phyloP scores from a whole-genome alignment of 108 stramenopile genomes.

The Cyclostephanos tholiformis region DNA sequence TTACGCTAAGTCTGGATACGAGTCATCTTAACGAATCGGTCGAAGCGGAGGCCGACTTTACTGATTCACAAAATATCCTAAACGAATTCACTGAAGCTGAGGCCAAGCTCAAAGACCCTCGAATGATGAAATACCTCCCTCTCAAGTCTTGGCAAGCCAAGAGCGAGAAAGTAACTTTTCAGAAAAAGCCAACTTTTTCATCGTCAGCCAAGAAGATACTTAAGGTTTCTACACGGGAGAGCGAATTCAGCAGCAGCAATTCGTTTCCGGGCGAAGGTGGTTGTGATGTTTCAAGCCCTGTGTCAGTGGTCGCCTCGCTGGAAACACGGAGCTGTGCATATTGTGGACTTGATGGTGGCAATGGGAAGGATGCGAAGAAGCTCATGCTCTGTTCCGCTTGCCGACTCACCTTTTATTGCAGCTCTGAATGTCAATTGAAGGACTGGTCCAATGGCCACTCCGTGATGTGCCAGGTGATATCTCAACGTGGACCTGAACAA shows the following conservation, averaged over 20 bases:
- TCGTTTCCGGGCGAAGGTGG: neutral
- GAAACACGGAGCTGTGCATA: neutral
- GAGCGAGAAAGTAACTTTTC: too few relatives aligned
- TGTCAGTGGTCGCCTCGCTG: neutral
- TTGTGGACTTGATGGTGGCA: neutral
- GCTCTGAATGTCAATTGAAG: neutral
- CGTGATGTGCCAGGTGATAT: neutral
- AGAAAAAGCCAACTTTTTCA: too few relatives aligned
- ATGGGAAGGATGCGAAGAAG: neutral
- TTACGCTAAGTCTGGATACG: too few relatives aligned
- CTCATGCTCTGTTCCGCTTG: conserved; percentile 2
- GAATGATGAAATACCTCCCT: neutral
- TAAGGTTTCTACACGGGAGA: neutral
- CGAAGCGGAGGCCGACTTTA: neutral
- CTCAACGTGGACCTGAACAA: too few relatives aligned
- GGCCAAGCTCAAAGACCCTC: too few relatives aligned
- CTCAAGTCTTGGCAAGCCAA: neutral
- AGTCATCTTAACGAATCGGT: neutral
- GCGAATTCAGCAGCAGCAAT: neutral
- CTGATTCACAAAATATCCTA: neutral
- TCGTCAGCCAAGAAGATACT: too few relatives aligned
- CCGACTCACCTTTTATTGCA: neutral
- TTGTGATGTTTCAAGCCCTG: neutral
- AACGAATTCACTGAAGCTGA: too few relatives aligned
- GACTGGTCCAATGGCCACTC: conserved; percentile 4